Base-by-base conservation (phyloP, 768 basidiomycete species). In the Suillus americanus region DNA sequence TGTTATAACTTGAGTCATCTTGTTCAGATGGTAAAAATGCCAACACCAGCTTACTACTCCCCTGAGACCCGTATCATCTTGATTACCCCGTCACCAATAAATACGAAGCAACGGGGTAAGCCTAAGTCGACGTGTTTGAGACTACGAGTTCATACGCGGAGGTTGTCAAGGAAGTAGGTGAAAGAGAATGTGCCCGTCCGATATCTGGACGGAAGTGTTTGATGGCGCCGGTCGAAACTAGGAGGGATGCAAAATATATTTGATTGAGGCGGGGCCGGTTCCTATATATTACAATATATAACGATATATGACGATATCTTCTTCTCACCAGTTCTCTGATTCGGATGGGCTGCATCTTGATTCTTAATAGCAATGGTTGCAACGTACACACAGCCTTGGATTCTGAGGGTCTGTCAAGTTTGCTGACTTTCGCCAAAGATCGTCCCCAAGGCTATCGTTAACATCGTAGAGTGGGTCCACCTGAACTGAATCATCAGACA, bases 311-410 rank as follows among this genome's bases (percentile, higher is more conserved):
- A n/a, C n/a, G n/a, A n/a, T n/a, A n/a, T n/a, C n/a, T n/a, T n/a
- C n/a, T n/a, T n/a, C n/a, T n/a, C n/a, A n/a, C n/a, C n/a, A n/a
- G n/a, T n/a, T n/a, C n/a, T n/a, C n/a, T n/a, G n/a, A n/a, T n/a
- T n/a, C n/a, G n/a, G n/a, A 97, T 72, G 95, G 95, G 3, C 76
- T 97, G 61, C 95, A 97, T 75, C 76, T 94, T 69, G 92, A 85
- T 60, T 75, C 76, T 94, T 69, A 93, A 85, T 60, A 80, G 75
- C 20, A 82, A 77, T 2, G 95, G 92, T 25, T 95, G 95, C 70
- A 73, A 82, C 74, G 91, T 92, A 70, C 71, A 86, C 23, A 4
- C 2, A 38, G 25, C 12, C 12, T 35, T 23, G 5, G 30, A 37
- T 37, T 45, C 56, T 23, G 46, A 63, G 59, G 51, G 53, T 43